These are phyloP conservation scores for Clonostachys byssicola DNA, from an alignment of 2,329 filamentous ascomycete genomes.

Conservation along the genomic window DNA sequence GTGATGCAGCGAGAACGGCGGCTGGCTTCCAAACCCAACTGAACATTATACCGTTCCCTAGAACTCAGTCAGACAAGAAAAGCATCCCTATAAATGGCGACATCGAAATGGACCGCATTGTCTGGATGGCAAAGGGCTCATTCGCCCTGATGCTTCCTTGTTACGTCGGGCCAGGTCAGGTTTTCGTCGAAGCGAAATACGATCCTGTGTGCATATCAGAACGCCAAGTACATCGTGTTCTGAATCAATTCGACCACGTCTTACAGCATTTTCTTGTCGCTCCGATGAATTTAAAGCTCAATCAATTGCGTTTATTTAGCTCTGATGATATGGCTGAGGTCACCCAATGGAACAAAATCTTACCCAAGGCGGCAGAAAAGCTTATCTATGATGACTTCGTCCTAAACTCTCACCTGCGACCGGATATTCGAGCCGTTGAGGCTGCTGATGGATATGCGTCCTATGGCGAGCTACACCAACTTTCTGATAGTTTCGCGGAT, in stretches of 20 bases:
- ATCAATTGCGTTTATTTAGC: neutral
- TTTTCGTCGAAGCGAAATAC: neutral
- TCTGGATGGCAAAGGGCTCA: neutral
- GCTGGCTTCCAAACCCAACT: neutral
- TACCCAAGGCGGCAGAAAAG: neutral
- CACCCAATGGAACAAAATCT: neutral
- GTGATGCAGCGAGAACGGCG: neutral
- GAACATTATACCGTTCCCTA: neutral
- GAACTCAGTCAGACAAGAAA: neutral
- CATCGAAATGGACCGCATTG: neutral
- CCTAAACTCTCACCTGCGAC: neutral
- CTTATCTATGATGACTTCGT: too few species aligned
- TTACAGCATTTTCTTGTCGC: neutral
- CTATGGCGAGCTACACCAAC: neutral
- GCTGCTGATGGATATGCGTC: neutral
- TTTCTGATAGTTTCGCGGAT: neutral
- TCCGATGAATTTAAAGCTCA: neutral
- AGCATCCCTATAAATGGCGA: neutral
- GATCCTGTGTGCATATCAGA: neutral
- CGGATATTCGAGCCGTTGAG: neutral
- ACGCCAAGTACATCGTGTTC: neutral
- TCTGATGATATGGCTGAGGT: neutral
- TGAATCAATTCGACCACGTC: neutral
- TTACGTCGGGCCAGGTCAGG: neutral
- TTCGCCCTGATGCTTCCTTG: neutral